Evolutionary conservation across 208 protist species (phyloP).

Genomic region (Hexamita inflata): DNA sequence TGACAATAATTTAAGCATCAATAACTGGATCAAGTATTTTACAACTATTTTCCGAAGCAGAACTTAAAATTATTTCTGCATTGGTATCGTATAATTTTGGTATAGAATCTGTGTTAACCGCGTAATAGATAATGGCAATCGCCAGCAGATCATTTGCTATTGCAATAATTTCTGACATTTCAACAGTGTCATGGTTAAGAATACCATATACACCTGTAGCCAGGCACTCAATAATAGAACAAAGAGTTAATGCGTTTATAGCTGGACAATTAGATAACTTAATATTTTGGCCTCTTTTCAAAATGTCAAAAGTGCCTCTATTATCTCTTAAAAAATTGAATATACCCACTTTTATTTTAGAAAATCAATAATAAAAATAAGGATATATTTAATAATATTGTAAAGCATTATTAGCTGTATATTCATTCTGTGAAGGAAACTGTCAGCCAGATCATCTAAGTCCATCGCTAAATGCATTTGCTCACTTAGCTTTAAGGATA

Average conservation of each 20-base stretch:
- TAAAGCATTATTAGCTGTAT: neutral
- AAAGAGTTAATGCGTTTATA: neutral
- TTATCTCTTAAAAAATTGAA: neutral
- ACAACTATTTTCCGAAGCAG: neutral
- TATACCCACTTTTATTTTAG: neutral
- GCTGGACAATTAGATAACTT: neutral
- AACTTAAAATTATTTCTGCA: neutral
- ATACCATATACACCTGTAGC: neutral
- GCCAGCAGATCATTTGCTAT: neutral
- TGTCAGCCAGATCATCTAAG: neutral
- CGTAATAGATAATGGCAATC: neutral
- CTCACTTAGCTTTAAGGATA: neutral
- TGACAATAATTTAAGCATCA: neutral
- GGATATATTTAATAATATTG: neutral
- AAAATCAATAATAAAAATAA: neutral
- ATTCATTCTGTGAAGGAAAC: neutral
- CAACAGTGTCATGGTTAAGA: neutral
- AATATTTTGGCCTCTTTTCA: neutral
- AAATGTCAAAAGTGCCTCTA: neutral
- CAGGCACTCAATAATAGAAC: neutral
- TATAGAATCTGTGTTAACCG: neutral
- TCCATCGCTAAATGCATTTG: neutral
- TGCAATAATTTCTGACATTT: neutral
- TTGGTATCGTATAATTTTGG: neutral
- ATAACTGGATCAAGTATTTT: neutral